Evolutionary conservation across 345 rosid genomes (phyloP).

Genomic region (Eucalyptus tenuipes): DNA sequence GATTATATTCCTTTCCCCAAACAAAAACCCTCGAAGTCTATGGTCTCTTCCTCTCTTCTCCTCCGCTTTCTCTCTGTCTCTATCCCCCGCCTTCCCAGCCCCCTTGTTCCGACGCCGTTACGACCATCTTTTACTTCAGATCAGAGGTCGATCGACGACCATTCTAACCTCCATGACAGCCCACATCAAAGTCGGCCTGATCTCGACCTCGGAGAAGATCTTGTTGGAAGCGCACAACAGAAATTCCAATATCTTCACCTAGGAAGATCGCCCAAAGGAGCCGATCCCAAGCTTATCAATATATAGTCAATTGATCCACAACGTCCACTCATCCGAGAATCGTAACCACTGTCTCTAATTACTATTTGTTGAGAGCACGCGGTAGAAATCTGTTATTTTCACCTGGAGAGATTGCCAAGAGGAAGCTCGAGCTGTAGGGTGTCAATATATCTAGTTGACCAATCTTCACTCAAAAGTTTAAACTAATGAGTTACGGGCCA

Average conservation of each 20-base stretch:
- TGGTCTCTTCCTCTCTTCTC: neutral
- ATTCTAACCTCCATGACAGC: neutral
- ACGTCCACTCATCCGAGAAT: too few relatives aligned
- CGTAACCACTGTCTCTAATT: fast-evolving
- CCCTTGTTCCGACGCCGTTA: neutral
- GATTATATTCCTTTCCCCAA: too few relatives aligned
- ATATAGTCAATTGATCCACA: too few relatives aligned
- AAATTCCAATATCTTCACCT: too few relatives aligned
- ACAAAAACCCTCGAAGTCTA: too few relatives aligned
- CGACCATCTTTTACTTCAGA: neutral
- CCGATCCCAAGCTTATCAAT: fast-evolving
- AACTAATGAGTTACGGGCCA: too few relatives aligned
- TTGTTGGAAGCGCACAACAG: neutral
- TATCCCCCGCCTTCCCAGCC: neutral
- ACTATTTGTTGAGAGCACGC: fast-evolving
- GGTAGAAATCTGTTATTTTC: fast-evolving
- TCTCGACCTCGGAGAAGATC: neutral
- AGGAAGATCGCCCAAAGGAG: too few relatives aligned
- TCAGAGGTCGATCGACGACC: neutral
- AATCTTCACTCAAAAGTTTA: fast-evolving
- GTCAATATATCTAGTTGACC: too few relatives aligned
- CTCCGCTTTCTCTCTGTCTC: neutral
- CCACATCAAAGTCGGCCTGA: neutral
- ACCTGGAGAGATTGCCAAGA: too few relatives aligned
- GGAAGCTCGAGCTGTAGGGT: fast-evolving